These are phyloP conservation scores for Croton laevigatus DNA, from an alignment of 441 rosid species.

Conservation along the genomic window DNA sequence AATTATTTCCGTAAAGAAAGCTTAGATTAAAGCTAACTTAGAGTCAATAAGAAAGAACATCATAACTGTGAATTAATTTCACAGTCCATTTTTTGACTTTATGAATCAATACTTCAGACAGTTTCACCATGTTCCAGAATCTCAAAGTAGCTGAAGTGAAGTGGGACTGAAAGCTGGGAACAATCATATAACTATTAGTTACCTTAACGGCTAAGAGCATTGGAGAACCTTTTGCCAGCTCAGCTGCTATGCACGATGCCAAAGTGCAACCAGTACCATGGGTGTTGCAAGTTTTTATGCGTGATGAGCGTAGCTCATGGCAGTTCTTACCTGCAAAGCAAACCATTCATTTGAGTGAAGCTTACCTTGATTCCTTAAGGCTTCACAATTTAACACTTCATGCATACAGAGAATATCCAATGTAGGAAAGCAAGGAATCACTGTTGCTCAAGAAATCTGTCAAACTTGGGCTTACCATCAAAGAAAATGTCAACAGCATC, in stretches of 20 bases:
- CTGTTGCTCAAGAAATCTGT: not conserved
- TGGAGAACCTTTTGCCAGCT: slow-evolving; percentile 86
- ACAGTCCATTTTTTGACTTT: not conserved
- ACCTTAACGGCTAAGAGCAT: slow-evolving; percentile 87
- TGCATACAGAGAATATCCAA: not conserved
- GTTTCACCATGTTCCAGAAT: not conserved
- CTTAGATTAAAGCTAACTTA: not conserved
- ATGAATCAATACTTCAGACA: not conserved
- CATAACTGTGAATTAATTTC: not conserved
- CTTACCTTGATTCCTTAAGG: not conserved
- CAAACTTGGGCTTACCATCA: slow-evolving; percentile 50
- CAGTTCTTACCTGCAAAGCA: slow-evolving; percentile 49
- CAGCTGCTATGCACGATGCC: slow-evolving; percentile 97
- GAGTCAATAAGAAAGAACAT: not conserved
- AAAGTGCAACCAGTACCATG: slow-evolving; percentile 98
- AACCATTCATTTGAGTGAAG: slow-evolving; percentile 13
- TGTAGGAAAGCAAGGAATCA: not conserved
- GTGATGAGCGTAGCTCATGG: slow-evolving; percentile 63
- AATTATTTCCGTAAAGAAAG: not conserved
- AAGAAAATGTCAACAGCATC: slow-evolving; percentile 85
- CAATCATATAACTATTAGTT: slow-evolving; percentile 7
- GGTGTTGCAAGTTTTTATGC: slow-evolving; percentile 73
- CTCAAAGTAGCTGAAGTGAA: not conserved
- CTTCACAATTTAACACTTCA: slow-evolving; percentile 10
- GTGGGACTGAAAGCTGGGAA: slow-evolving; percentile 5